Conservation (phyloP, 257 asterid genomes). For the Gentiana dahurica region DNA sequence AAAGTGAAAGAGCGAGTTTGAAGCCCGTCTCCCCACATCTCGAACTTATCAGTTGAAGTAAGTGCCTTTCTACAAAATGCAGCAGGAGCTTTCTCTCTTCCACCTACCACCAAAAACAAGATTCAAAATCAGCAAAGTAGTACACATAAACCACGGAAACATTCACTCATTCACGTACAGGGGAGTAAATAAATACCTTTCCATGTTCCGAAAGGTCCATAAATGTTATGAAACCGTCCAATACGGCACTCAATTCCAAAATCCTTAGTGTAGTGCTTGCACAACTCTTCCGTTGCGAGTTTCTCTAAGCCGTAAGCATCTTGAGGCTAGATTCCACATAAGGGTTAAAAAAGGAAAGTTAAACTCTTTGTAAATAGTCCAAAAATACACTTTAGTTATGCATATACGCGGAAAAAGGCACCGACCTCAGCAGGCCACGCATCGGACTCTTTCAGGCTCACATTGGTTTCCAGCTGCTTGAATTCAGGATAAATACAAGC, state of each 20-base stretch:
- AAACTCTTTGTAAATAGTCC: not conserved
- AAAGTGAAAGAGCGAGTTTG: constrained; percentile 39
- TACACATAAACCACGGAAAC: not conserved
- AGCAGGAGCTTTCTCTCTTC: constrained; percentile 92
- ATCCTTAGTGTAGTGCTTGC: constrained; percentile 89
- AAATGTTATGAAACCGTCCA: constrained; percentile 89
- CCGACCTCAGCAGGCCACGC: constrained; percentile 97
- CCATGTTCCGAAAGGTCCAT: constrained; percentile 97
- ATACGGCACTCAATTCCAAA: constrained; percentile 90
- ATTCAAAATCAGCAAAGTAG: not conserved
- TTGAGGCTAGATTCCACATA: constrained; percentile 55
- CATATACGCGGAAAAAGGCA: not conserved
- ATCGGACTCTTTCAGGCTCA: constrained; percentile 89
- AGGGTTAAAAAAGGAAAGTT: not conserved
- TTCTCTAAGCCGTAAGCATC: constrained; percentile 93
- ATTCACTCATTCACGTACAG: not conserved
- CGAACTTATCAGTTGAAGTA: constrained; percentile 67
- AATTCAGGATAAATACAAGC: constrained; percentile 93
- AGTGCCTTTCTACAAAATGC: constrained; percentile 83
- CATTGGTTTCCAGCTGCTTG: constrained; percentile 84
- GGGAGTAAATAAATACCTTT: constrained; percentile 36
- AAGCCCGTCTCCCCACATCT: constrained; percentile 64
- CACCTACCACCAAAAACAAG: constrained; percentile 38
- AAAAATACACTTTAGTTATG: not conserved
- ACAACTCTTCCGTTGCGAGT: constrained; percentile 77